These are phyloP conservation scores for Arbutus unedo DNA, from an alignment of 148 eudicot genomes.

Conservation along the genomic window DNA sequence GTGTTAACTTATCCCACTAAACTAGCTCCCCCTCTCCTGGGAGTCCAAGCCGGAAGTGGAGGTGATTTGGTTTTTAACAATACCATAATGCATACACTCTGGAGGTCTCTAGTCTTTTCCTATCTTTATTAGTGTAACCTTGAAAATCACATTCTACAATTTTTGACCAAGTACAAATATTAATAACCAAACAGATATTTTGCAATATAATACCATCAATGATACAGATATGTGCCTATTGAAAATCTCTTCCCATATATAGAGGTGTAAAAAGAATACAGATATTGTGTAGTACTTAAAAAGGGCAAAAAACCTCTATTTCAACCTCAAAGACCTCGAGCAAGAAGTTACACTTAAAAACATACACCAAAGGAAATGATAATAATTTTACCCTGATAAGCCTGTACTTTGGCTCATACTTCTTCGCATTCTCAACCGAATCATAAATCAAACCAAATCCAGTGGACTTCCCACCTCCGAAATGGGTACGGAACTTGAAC, in stretches of 20 bases:
- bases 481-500: conserved; percentile 85
- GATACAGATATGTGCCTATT: neutral
- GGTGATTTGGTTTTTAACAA: neutral
- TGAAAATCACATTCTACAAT: neutral
- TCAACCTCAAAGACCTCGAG: neutral
- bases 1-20: neutral
- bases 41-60: neutral
- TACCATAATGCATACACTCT: neutral
- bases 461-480: conserved; percentile 90
- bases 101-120: neutral
- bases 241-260: neutral
- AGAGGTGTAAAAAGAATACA: neutral
- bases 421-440: conserved; percentile 79
- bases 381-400: conserved; percentile 66
- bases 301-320: neutral
- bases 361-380: neutral
- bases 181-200: neutral
- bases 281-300: neutral
- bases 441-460: conserved; percentile 88
- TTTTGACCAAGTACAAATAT: neutral
- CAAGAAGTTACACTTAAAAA: neutral
- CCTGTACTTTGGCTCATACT: conserved; percentile 82
- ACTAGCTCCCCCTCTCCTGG: neutral
- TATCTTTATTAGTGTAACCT: neutral
- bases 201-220: neutral